These are phyloP conservation scores for Rhodomyrtus psidioides DNA, from an alignment of 441 rosid species.

Conservation along the genomic window DNA sequence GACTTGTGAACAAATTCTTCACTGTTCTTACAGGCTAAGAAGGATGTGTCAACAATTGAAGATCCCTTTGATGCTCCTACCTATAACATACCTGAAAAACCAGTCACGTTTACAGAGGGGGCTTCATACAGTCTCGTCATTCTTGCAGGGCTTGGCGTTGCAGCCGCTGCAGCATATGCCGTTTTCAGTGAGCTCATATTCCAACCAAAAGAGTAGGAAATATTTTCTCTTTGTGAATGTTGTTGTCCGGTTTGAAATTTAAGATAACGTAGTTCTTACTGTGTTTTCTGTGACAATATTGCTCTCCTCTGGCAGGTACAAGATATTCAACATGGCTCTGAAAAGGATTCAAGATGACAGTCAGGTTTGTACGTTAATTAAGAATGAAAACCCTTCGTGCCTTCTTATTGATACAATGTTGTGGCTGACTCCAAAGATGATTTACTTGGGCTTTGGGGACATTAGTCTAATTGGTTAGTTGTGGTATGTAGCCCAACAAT, in stretches of 20 bases:
- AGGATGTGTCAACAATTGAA: conserved; percentile 71
- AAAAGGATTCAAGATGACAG: conserved; percentile 90
- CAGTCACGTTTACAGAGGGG: conserved; percentile 87
- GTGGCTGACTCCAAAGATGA: neutral
- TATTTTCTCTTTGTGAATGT: conserved; percentile 4
- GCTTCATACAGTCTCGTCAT: conserved; percentile 86
- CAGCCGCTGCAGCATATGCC: conserved; percentile 87
- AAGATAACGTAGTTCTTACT: neutral
- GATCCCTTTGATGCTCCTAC: conserved; percentile 98
- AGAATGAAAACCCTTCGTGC: neutral
- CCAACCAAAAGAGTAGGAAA: conserved; percentile 89
- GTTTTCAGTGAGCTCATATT: conserved; percentile 88
- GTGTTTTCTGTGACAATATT: neutral
- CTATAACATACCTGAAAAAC: conserved; percentile 89
- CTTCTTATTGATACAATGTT: neutral
- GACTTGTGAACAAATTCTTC: neutral
- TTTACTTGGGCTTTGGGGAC: neutral
- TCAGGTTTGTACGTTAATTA: conserved; percentile 44
- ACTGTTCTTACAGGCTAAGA: conserved; percentile 41
- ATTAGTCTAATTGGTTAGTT: neutral
- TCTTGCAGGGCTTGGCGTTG: conserved; percentile 89
- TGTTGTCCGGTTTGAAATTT: conserved; percentile 1
- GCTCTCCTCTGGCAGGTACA: conserved; percentile 43
- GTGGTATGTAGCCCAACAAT: neutral
- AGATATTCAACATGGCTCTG: conserved; percentile 70